Evolutionary conservation across 2,329 filamentous ascomycete species (phyloP).

Genomic region (Trichophyton schoenleinii): DNA sequence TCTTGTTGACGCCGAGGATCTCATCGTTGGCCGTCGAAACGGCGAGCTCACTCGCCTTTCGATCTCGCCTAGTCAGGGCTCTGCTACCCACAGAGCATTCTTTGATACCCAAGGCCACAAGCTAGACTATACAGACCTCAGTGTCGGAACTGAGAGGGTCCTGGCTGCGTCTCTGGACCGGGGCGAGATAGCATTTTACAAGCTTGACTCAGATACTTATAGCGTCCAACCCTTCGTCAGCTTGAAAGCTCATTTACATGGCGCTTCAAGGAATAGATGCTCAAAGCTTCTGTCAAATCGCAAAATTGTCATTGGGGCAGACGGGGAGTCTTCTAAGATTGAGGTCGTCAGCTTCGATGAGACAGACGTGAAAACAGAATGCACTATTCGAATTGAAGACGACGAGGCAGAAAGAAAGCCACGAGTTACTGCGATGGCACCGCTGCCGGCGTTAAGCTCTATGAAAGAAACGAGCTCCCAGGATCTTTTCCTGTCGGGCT

Average conservation of each 20-base stretch:
- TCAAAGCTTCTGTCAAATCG: slow-evolving; percentile 41
- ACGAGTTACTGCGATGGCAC: slow-evolving; percentile 27
- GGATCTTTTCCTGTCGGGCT: slow-evolving; percentile 47
- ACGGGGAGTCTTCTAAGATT: slow-evolving; percentile 31
- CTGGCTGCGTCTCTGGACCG: slow-evolving; percentile 43
- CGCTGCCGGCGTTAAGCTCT: slow-evolving; percentile 19
- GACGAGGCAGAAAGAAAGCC: slow-evolving; percentile 17
- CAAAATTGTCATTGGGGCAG: slow-evolving; percentile 40
- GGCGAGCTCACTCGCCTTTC: slow-evolving; percentile 37
- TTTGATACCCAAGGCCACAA: slow-evolving; percentile 34
- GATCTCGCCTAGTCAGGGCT: slow-evolving; percentile 21
- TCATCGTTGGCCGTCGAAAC: slow-evolving; percentile 46
- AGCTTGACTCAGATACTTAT: slow-evolving; percentile 22
- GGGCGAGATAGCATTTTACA: slow-evolving; percentile 37
- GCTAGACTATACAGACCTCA: slow-evolving; percentile 39
- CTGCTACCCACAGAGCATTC: slow-evolving; percentile 25
- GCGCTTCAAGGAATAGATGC: slow-evolving; percentile 32
- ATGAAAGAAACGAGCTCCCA: slow-evolving; percentile 25
- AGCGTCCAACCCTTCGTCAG: slow-evolving; percentile 27
- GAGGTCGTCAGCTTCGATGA: slow-evolving; percentile 41
- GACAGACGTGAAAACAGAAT: slow-evolving; percentile 30
- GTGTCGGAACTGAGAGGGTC: slow-evolving; percentile 28
- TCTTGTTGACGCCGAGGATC: slow-evolving; percentile 29
- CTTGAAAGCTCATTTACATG: slow-evolving; percentile 20
- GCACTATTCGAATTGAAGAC: slow-evolving; percentile 28